These are phyloP conservation scores for Mercurialis annua DNA, from an alignment of 345 rosid species.

Conservation along the genomic window DNA sequence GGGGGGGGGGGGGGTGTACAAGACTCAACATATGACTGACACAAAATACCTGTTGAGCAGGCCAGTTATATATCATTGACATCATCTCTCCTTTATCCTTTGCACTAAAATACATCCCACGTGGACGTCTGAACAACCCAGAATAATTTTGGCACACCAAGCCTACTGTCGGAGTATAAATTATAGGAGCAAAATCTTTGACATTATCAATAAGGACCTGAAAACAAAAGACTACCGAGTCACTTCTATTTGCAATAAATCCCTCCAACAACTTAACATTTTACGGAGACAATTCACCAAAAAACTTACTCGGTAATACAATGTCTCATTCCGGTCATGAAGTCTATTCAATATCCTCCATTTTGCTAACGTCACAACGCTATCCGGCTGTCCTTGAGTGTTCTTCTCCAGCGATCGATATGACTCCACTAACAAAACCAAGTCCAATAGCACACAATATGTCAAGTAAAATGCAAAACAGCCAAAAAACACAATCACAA, in stretches of 20 bases:
- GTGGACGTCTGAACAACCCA: constrained; percentile 91
- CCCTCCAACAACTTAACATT: not conserved
- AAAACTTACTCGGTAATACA: constrained; percentile 75
- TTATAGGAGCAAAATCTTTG: constrained; percentile 84
- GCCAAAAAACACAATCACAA: not conserved
- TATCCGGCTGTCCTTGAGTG: constrained; percentile 56
- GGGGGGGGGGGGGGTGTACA: not conserved
- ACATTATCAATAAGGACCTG: constrained; percentile 97
- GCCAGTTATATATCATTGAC: constrained; percentile 99
- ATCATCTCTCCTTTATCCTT: constrained; percentile 99
- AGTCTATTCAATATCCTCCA: constrained; percentile 97
- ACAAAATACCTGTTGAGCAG: constrained; percentile 56
- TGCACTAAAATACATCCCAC: constrained; percentile 99
- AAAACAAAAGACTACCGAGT: constrained; percentile 17
- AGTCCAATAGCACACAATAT: constrained; percentile 13
- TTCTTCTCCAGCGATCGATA: constrained; percentile 85
- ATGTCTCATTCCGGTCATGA: constrained; percentile 96
- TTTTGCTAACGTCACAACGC: constrained; percentile 71
- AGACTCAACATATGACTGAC: constrained; percentile 3
- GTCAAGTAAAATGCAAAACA: not conserved
- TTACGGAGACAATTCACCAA: constrained; percentile 1
- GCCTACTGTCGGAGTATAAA: constrained; percentile 97
- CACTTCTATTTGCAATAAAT: constrained; percentile 2
- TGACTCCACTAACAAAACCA: constrained; percentile 69
- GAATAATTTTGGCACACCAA: constrained; percentile 97